A percentile compares a stretch with the other conserved stretches of the same genome.
Conservation (phyloP, 495 filamentous ascomycete species). For the Daldinia childiae region DNA sequence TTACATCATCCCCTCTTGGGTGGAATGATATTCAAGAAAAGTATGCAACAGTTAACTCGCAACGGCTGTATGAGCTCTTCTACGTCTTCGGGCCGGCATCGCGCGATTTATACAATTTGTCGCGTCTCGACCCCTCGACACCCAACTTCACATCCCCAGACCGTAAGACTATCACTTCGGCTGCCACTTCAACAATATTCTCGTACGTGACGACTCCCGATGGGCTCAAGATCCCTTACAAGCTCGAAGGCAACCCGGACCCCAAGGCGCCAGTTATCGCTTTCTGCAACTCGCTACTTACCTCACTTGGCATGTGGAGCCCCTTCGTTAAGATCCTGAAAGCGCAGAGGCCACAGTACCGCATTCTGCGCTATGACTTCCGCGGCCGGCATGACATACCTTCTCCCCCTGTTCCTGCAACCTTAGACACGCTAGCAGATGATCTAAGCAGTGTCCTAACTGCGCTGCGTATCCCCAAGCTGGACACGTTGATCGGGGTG, state of each 20-base stretch:
- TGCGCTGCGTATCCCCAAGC: slow-evolving; percentile 67
- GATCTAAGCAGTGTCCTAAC: slow-evolving; percentile 69
- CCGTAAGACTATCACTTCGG: slow-evolving; percentile 58
- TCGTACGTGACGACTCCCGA: slow-evolving; percentile 74
- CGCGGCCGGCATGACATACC: slow-evolving; percentile 69
- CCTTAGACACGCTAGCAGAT: slow-evolving; percentile 69
- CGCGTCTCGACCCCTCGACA: slow-evolving; percentile 43
- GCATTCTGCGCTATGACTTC: slow-evolving; percentile 75
- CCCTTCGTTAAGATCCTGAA: slow-evolving; percentile 69
- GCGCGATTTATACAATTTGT: slow-evolving; percentile 65
- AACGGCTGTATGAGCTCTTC: slow-evolving; percentile 73
- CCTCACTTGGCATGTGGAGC: slow-evolving; percentile 80
- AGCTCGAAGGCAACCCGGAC: slow-evolving; percentile 75
- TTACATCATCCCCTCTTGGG: slow-evolving; percentile 67
- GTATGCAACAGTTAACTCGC: slow-evolving; percentile 63
- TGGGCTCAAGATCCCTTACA: slow-evolving; percentile 72
- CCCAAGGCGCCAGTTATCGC: slow-evolving; percentile 73
- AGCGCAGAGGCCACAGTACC: slow-evolving; percentile 67
- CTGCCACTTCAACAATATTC: slow-evolving; percentile 62
- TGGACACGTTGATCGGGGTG: slow-evolving; percentile 73
- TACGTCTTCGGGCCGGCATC: slow-evolving; percentile 81
- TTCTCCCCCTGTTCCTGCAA: slow-evolving; percentile 51
- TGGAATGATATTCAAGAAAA: slow-evolving; percentile 62
- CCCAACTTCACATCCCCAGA: slow-evolving; percentile 65
- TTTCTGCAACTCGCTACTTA: slow-evolving; percentile 79